A percentile compares a stretch with the other conserved stretches of the same genome.
Conservation (phyloP, 176 grass and related monocot species). For the Alloteropsis semialata region DNA sequence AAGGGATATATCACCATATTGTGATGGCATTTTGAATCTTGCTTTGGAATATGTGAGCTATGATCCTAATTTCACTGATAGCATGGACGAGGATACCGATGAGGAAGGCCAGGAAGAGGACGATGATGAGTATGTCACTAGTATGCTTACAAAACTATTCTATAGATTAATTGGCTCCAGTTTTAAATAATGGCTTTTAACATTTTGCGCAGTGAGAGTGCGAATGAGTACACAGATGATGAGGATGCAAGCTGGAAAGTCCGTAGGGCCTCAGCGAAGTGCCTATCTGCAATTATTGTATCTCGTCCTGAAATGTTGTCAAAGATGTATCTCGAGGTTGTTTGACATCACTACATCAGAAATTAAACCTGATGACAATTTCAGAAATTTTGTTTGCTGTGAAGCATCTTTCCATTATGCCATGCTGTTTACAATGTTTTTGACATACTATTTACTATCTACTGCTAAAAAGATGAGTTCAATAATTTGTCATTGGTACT, state of each 20-base stretch:
- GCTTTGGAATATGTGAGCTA: conserved; percentile 95
- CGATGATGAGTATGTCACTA: conserved; percentile 82
- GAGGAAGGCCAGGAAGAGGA: conserved; percentile 85
- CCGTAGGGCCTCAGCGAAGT: conserved; percentile 90
- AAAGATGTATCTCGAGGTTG: conserved; percentile 83
- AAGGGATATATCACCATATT: conserved; percentile 91
- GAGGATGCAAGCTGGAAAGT: conserved; percentile 99
- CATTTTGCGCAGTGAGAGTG: conserved; percentile 69
- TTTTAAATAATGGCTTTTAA: conserved; percentile 17
- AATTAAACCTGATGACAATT: not conserved
- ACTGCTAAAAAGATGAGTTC: not conserved
- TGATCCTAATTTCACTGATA: conserved; percentile 99
- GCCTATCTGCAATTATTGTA: conserved; percentile 89
- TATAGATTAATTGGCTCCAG: conserved; percentile 10
- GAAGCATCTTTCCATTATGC: not conserved
- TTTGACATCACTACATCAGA: not conserved
- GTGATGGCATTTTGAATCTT: conserved; percentile 81
- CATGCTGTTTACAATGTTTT: not conserved
- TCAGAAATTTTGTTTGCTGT: not conserved
- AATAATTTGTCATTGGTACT: not conserved
- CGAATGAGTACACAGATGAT: conserved; percentile 96
- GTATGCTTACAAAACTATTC: conserved; percentile 2
- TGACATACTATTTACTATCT: not conserved
- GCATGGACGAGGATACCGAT: conserved; percentile 98
- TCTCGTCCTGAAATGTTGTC: conserved; percentile 88